Percentiles rank a stretch among this genome's conserved stretches.
These are phyloP conservation scores for Erodium texanum DNA, from an alignment of 441 rosid species.

Conservation along the genomic window DNA sequence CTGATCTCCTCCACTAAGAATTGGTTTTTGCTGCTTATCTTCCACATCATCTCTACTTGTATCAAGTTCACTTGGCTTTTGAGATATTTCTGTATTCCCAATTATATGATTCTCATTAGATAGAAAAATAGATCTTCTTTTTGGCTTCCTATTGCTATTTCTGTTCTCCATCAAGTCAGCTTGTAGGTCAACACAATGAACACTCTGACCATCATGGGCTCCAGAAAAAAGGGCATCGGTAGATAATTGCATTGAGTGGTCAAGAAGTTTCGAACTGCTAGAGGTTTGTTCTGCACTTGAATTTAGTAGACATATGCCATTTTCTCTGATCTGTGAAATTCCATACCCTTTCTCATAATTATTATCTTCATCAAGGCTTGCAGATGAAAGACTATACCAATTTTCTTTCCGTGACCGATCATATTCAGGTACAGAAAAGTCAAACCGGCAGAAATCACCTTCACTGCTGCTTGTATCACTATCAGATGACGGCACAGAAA, in stretches of 20 bases:
- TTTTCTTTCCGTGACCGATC: constrained; percentile 26
- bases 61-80: constrained; percentile 24
- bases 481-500: constrained; percentile 67
- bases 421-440: constrained; percentile 26
- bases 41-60: constrained; percentile 15
- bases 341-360: constrained; percentile 23
- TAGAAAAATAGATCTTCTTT: constrained; percentile 48
- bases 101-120: constrained; percentile 32
- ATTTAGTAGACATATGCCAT: constrained; percentile 24
- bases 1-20: constrained; percentile 14
- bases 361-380: constrained; percentile 20
- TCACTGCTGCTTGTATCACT: constrained; percentile 73
- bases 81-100: constrained; percentile 18
- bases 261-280: constrained; percentile 17
- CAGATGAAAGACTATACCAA: constrained; percentile 20
- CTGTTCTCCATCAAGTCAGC: constrained; percentile 30
- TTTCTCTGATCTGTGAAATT: constrained; percentile 24
- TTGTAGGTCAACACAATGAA: constrained; percentile 33
- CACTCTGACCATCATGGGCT: constrained; percentile 31
- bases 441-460: constrained; percentile 40
- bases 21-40: not conserved
- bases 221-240: constrained; percentile 6
- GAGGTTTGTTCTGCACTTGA: constrained; percentile 27
- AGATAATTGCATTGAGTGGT: constrained; percentile 20
- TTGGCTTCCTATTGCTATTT: constrained; percentile 44